Base-by-base conservation (phyloP, 2,329 filamentous ascomycete genomes). In the Emergomyces pasteurianus region DNA sequence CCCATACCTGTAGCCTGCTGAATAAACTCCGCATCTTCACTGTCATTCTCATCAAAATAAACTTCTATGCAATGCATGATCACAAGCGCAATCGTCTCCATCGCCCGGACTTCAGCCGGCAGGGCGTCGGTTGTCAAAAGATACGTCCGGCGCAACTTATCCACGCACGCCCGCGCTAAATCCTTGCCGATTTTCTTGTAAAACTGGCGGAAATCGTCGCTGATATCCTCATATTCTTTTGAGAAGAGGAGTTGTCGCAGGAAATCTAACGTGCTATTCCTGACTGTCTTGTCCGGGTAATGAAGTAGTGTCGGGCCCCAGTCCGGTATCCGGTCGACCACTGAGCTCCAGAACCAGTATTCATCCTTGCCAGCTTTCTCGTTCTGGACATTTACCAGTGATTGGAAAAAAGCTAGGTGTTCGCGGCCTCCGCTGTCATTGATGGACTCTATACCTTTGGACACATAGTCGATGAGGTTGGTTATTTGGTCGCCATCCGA, bases 291-390 rank as follows among this genome's bases (percentile, higher is more conserved):
- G 50, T 82, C 80, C 8, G 73, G 75, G 63, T 80, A 79, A n/a
- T 80, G 75, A 26, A 84, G 75, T 16, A 84, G 69, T 0, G 75
- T 74, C 9, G 81, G 81, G 3, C 74, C 79, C 79, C 81, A 83
- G 47, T 75, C 71, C 1, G 73, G 72, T 16, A 80, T 69, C n/a
- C 71, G 72, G 18, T 77, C 70, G 38, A 79, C 67, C 23, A 78
- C 69, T 38, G 69, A 63, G 21, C 65, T 65, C 49, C 65, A 64
- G 65, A 76, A 77, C 67, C 71, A 73, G 18, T 64, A 60, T 12
- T 71, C 65, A 38, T 69, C 10, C 72, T 67, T 31, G 69, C 65
- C 57, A n/a, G 75, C 66, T 14, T 69, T 67, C 5, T 73, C 68
- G 59, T 79, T 79, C 28, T 69, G 68, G 26, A 71, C 60, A n/a